phyloP scores from a whole-genome alignment of 2,329 filamentous ascomycete genomes.

The Zopfia rhizophila region DNA sequence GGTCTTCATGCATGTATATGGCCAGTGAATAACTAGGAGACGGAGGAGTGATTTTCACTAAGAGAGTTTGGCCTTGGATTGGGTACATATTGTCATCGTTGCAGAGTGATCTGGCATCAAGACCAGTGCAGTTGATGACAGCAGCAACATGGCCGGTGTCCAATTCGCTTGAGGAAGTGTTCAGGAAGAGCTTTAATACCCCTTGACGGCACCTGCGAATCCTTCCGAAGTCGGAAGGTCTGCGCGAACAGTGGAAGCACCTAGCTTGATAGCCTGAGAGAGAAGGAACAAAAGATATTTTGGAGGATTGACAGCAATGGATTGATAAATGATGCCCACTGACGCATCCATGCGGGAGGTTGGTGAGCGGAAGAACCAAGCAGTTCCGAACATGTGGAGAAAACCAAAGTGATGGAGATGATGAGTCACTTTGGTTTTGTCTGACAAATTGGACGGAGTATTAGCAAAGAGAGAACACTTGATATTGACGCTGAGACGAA shows the following conservation, averaged over 20 bases:
- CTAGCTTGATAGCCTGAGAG: slow-evolving; percentile 32
- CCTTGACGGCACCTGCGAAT: slow-evolving; percentile 37
- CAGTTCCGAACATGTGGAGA: slow-evolving; percentile 48
- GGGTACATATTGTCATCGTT: slow-evolving; percentile 51
- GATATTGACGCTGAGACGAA: slow-evolving; percentile 39
- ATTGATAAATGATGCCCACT: slow-evolving; percentile 40
- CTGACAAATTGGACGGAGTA: background rate
- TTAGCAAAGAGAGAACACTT: too few relatives aligned
- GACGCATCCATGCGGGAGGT: slow-evolving; percentile 28
- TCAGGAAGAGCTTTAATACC: slow-evolving; percentile 8
- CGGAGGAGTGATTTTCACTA: slow-evolving; percentile 55
- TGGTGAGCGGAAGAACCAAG: slow-evolving; percentile 25
- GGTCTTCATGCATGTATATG: slow-evolving; percentile 32
- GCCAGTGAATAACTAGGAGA: slow-evolving; percentile 22
- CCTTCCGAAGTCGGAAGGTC: slow-evolving; percentile 39
- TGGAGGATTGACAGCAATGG: slow-evolving; percentile 51
- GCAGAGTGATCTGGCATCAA: slow-evolving; percentile 52
- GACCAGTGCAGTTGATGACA: slow-evolving; percentile 57
- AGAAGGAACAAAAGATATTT: slow-evolving; percentile 52
- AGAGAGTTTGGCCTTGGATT: slow-evolving; percentile 58
- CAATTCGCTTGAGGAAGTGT: background rate
- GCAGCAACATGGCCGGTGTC: slow-evolving; percentile 18
- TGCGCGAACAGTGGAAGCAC: slow-evolving; percentile 39
- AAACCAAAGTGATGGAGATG: slow-evolving; percentile 48
- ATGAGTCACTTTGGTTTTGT: background rate